A percentile compares a stretch with the other conserved stretches of the same genome.
Evolutionary conservation across 441 rosid species (phyloP).

Genomic region (Brassica hybrid): DNA sequence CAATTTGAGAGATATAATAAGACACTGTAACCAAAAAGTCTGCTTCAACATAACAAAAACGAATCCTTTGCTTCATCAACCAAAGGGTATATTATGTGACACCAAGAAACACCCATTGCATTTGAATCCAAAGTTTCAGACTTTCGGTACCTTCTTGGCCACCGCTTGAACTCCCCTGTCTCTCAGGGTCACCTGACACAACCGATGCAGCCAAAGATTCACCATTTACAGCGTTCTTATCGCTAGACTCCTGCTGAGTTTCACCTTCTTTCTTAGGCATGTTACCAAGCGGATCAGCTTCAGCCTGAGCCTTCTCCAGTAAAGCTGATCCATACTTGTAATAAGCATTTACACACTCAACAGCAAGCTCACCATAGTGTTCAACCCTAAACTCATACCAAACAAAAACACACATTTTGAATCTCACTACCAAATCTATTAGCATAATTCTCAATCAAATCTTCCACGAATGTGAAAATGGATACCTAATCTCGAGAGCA

Average conservation of each 20-base stretch:
- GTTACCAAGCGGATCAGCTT: slow-evolving; percentile 85
- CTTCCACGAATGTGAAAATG: neutral
- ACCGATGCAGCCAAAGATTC: slow-evolving; percentile 57
- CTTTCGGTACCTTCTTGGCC: slow-evolving; percentile 49
- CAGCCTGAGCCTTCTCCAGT: slow-evolving; percentile 85
- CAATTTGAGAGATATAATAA: neutral
- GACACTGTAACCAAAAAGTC: neutral
- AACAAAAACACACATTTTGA: neutral
- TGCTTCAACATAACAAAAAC: neutral
- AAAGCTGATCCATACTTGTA: slow-evolving; percentile 82
- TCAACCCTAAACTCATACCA: slow-evolving; percentile 55
- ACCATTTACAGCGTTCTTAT: slow-evolving; percentile 47
- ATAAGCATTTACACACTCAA: slow-evolving; percentile 70
- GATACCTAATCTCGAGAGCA: slow-evolving; percentile 82
- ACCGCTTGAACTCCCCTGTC: slow-evolving; percentile 54
- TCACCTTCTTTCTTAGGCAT: slow-evolving; percentile 70
- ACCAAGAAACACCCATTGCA: neutral
- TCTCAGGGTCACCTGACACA: slow-evolving; percentile 53
- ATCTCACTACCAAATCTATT: too few species aligned
- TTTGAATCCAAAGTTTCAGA: neutral
- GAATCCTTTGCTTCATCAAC: neutral
- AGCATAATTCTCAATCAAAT: too few species aligned
- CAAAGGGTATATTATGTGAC: neutral
- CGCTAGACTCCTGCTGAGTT: slow-evolving; percentile 39
- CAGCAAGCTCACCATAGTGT: slow-evolving; percentile 73